Conservation (phyloP, 2,329 filamentous ascomycete genomes). For the Aspergillus glaucus region DNA sequence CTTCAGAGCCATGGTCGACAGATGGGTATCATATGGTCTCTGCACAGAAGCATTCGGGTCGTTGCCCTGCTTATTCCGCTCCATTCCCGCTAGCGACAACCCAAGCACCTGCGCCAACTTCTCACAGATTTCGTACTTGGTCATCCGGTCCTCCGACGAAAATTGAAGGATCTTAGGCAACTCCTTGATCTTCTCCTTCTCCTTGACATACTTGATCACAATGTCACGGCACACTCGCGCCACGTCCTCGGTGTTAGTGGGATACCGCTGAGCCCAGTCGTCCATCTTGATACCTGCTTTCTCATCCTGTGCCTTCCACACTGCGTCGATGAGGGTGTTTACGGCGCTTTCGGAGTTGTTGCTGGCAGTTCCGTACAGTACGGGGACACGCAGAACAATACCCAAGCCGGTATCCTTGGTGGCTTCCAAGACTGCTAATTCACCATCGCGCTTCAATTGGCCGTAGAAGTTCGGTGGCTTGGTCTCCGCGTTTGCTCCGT, state of each 20-base stretch:
- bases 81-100: slow-evolving; percentile 61
- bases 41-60: slow-evolving; percentile 65
- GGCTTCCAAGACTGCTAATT: slow-evolving; percentile 61
- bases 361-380: slow-evolving; percentile 74
- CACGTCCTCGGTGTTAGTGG: slow-evolving; percentile 84
- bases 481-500: slow-evolving; percentile 58
- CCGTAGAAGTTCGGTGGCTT: slow-evolving; percentile 74
- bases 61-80: slow-evolving; percentile 61
- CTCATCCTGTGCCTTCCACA: slow-evolving; percentile 65
- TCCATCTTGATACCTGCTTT: slow-evolving; percentile 67
- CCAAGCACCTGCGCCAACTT: slow-evolving; percentile 73
- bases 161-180: slow-evolving; percentile 74
- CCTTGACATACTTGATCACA: slow-evolving; percentile 59
- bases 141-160: slow-evolving; percentile 76
- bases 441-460: slow-evolving; percentile 65
- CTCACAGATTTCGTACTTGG: slow-evolving; percentile 84
- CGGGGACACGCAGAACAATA: slow-evolving; percentile 71
- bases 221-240: slow-evolving; percentile 71
- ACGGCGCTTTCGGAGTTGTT: slow-evolving; percentile 71
- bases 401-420: slow-evolving; percentile 51
- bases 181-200: slow-evolving; percentile 41
- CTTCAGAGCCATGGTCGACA: slow-evolving; percentile 68
- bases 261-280: slow-evolving; percentile 76
- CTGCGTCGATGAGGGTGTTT: slow-evolving; percentile 69
- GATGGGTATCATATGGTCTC: slow-evolving; percentile 80